Percentiles rank a stretch among this genome's conserved stretches.
These are phyloP conservation scores for Russula ochroleuca DNA, from an alignment of 768 basidiomycete genomes.

Conservation along the genomic window DNA sequence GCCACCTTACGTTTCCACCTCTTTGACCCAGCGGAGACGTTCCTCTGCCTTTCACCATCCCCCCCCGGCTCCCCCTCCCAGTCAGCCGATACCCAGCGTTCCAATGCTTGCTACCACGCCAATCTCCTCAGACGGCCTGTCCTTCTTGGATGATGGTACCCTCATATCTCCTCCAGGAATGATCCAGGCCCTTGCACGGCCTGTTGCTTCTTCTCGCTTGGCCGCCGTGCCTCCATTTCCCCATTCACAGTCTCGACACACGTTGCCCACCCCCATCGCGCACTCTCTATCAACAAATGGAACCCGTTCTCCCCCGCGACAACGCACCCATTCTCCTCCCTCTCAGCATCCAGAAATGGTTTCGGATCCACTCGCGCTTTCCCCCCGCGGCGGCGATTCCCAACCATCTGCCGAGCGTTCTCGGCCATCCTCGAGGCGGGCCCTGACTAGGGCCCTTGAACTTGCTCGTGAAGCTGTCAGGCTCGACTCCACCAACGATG, in stretches of 20 bases:
- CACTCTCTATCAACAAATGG: conserved; percentile 45
- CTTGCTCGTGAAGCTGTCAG: conserved; percentile 87
- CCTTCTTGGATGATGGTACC: conserved; percentile 29
- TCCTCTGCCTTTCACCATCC: conserved; percentile 61
- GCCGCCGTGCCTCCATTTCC: conserved; percentile 61
- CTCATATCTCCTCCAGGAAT: conserved; percentile 26
- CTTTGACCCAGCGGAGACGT: conserved; percentile 51
- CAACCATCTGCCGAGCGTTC: conserved; percentile 49
- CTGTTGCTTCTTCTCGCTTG: conserved; percentile 46
- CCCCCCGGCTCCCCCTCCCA: conserved; percentile 68
- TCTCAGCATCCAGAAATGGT: conserved; percentile 39
- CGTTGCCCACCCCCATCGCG: conserved; percentile 32
- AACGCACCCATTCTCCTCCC: conserved; percentile 33
- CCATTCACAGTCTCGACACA: conserved; percentile 43
- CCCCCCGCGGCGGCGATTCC: conserved; percentile 36
- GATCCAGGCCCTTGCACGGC: conserved; percentile 34
- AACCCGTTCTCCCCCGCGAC: conserved; percentile 55
- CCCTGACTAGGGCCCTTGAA: conserved; percentile 80
- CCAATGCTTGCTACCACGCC: conserved; percentile 39
- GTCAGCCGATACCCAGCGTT: conserved; percentile 66
- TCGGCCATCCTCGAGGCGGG: conserved; percentile 75
- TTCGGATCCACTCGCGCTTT: conserved; percentile 43
- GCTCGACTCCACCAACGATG: conserved; percentile 83
- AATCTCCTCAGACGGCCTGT: conserved; percentile 28
- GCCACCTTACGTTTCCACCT: conserved; percentile 32